Conservation (phyloP, 2,329 filamentous ascomycete genomes). For the Aspergillus sojae region DNA sequence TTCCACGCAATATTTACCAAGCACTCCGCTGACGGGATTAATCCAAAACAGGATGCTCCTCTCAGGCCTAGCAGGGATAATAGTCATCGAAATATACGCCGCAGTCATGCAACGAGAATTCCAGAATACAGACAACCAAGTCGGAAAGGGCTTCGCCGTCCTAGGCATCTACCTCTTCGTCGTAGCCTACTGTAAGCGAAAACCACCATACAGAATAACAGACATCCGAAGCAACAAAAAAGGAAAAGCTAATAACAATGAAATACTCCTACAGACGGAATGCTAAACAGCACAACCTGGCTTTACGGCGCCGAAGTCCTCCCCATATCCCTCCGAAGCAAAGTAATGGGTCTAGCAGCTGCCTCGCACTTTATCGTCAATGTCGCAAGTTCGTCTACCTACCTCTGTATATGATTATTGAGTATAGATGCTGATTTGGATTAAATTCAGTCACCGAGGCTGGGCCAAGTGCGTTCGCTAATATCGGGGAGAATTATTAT, state of each 20-base stretch:
- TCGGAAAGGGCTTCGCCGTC: slow-evolving; percentile 63
- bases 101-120: slow-evolving; percentile 62
- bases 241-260: not conserved
- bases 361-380: slow-evolving; percentile 60
- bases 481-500: slow-evolving; percentile 62
- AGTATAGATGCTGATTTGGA: not conserved
- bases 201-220: slow-evolving; percentile 9
- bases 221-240: not conserved
- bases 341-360: slow-evolving; percentile 59
- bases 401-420: not conserved
- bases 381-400: slow-evolving; percentile 44
- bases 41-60: slow-evolving; percentile 54
- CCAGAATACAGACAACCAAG: slow-evolving; percentile 56
- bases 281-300: slow-evolving; percentile 60
- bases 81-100: slow-evolving; percentile 61
- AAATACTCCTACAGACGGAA: slow-evolving; percentile 41
- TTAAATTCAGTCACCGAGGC: slow-evolving; percentile 50
- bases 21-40: not conserved
- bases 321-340: slow-evolving; percentile 56
- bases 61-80: slow-evolving; percentile 53
- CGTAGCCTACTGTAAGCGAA: slow-evolving; percentile 53
- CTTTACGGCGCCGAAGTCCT: slow-evolving; percentile 60
- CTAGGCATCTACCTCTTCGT: slow-evolving; percentile 63
- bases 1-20: not conserved
- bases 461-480: slow-evolving; percentile 59